Conservation (phyloP, 176 grass and related monocot species). For the Thalia dealbata region DNA sequence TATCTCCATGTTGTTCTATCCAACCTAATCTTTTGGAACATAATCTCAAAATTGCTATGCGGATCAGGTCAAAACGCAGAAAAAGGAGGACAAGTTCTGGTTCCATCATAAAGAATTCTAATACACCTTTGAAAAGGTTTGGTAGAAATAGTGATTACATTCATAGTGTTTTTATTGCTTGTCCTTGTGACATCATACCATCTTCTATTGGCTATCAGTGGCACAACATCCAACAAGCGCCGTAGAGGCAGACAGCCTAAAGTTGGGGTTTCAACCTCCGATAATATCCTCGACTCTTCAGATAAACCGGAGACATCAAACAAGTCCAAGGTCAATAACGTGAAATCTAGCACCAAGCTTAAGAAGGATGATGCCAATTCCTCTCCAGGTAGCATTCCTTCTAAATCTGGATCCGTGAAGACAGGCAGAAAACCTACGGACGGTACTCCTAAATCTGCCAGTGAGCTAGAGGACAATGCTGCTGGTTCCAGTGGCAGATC, state of each 20-base stretch:
- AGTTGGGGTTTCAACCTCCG: neutral
- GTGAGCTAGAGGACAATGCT: no score
- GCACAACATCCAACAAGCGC: neutral
- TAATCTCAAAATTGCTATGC: constrained; percentile 15
- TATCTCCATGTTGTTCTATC: neutral
- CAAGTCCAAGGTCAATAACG: neutral
- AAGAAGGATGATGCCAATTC: no score
- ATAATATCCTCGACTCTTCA: neutral
- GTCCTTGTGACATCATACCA: no score
- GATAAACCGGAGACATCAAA: neutral
- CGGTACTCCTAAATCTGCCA: no score
- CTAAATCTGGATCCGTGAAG: no score
- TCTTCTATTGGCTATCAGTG: neutral
- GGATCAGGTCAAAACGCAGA: constrained; percentile 24
- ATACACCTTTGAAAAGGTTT: constrained; percentile 23
- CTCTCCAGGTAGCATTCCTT: no score
- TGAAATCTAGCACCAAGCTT: no score
- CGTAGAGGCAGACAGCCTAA: neutral
- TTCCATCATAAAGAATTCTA: constrained; percentile 14
- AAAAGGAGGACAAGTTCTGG: constrained; percentile 15
- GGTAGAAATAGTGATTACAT: neutral
- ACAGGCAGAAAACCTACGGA: no score
- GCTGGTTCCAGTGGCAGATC: no score
- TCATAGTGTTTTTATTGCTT: neutral
- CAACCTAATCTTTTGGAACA: neutral